These are phyloP conservation scores for Kluyveromyces sp. DNA, from an alignment of 1,139 yeast genomes.

Conservation along the genomic window DNA sequence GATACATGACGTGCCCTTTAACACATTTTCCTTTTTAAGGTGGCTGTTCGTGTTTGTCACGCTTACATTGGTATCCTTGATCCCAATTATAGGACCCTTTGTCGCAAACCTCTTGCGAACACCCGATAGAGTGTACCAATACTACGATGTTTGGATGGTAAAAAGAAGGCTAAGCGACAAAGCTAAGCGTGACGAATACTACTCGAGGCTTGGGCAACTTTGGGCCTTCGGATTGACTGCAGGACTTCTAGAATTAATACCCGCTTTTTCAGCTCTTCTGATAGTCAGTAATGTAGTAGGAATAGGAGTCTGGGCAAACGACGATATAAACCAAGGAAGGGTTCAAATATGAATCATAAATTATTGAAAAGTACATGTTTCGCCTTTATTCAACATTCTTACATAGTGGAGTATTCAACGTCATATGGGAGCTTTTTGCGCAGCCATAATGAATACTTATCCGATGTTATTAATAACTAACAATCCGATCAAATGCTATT, in stretches of 20 bases:
- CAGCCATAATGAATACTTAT: neutral
- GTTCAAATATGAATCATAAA: slow-evolving; percentile 7
- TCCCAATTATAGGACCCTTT: slow-evolving; percentile 28
- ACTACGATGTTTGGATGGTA: slow-evolving; percentile 12
- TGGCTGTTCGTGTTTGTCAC: slow-evolving; percentile 2
- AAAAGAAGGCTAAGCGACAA: slow-evolving; percentile 8
- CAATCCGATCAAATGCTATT: too few species aligned
- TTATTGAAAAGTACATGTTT: neutral
- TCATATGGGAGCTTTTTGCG: neutral
- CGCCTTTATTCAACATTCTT: neutral
- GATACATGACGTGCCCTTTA: slow-evolving; percentile 9
- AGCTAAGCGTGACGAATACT: slow-evolving; percentile 12
- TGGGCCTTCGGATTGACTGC: slow-evolving; percentile 30
- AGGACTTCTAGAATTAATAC: slow-evolving; percentile 29
- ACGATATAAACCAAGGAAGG: slow-evolving; percentile 8
- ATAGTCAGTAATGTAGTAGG: slow-evolving; percentile 29
- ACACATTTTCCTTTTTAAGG: slow-evolving; percentile 6
- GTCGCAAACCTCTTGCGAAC: slow-evolving; percentile 20
- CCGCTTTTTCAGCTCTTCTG: slow-evolving; percentile 27
- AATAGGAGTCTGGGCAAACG: slow-evolving; percentile 20
- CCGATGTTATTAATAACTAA: too few species aligned
- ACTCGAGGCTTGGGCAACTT: slow-evolving; percentile 22
- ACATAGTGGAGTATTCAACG: neutral
- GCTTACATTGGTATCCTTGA: slow-evolving; percentile 14
- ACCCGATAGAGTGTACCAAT: slow-evolving; percentile 23